Conservation (phyloP, 139 green algal species). For the Chlorella sp. region DNA sequence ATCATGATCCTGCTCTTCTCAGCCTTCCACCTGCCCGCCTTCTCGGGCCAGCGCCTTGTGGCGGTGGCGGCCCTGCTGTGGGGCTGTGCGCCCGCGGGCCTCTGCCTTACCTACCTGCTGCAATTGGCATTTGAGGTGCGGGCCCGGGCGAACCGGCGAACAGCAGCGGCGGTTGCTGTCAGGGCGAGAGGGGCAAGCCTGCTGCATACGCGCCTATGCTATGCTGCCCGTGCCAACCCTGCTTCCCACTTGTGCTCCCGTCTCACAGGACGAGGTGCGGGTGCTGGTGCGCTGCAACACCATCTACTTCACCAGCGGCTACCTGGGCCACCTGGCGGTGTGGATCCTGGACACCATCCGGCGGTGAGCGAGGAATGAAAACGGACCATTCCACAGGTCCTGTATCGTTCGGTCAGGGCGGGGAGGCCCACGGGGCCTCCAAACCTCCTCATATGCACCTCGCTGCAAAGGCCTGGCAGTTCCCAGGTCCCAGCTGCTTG, state of each 20-base stretch:
- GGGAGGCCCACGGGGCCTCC: too few relatives aligned
- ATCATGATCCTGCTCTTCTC: conserved; percentile 38
- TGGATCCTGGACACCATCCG: conserved; percentile 73
- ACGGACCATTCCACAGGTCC: too few relatives aligned
- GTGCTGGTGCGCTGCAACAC: conserved; percentile 70
- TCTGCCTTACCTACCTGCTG: conserved; percentile 74
- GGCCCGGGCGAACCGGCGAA: too few relatives aligned
- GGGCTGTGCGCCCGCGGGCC: conserved; percentile 52
- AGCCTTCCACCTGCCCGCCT: conserved; percentile 61
- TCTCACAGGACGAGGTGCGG: conserved; percentile 79
- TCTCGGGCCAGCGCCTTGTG: conserved; percentile 51
- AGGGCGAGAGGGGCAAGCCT: too few relatives aligned
- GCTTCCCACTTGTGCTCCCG: too few relatives aligned
- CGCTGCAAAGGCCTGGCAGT: too few relatives aligned
- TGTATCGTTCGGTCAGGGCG: too few relatives aligned
- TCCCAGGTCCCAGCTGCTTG: too few relatives aligned
- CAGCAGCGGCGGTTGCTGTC: too few relatives aligned
- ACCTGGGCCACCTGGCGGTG: conserved; percentile 77
- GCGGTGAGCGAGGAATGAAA: neutral
- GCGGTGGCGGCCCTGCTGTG: conserved; percentile 63
- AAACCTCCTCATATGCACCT: too few relatives aligned
- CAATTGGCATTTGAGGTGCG: conserved; percentile 72
- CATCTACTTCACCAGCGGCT: conserved; percentile 69
- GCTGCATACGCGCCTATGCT: too few relatives aligned
- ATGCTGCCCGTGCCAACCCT: too few relatives aligned